Conservation (phyloP, 2,329 filamentous ascomycete genomes). For the Fusarium penzigii region DNA sequence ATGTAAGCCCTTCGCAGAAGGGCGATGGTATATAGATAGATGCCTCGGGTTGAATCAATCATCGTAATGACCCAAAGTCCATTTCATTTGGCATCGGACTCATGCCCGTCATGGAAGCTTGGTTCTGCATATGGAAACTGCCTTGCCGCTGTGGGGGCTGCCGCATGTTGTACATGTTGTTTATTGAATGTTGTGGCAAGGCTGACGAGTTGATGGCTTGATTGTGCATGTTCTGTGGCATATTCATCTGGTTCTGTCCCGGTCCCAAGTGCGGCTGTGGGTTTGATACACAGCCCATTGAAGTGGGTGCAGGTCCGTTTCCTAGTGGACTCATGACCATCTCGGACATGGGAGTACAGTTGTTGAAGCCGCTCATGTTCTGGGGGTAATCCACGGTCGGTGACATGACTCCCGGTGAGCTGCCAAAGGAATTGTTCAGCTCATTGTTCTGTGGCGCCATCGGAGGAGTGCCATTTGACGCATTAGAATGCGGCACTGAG, state of each 20-base stretch:
- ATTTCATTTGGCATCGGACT: constrained; percentile 31
- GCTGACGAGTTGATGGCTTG: constrained; percentile 23
- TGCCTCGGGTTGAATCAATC: background rate
- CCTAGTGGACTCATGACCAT: constrained; percentile 55
- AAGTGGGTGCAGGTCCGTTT: constrained; percentile 21
- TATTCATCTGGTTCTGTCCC: constrained; percentile 32
- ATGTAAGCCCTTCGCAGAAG: background rate
- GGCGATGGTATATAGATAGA: background rate
- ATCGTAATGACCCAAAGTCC: constrained; percentile 26
- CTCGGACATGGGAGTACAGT: constrained; percentile 49
- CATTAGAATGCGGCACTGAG: constrained; percentile 32
- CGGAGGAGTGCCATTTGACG: constrained; percentile 32
- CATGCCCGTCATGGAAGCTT: constrained; percentile 31
- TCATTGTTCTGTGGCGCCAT: constrained; percentile 31
- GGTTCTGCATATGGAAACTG: constrained; percentile 35
- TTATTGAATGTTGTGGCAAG: constrained; percentile 33
- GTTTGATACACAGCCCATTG: constrained; percentile 22
- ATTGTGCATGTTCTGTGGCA: constrained; percentile 30
- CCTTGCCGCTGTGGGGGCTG: constrained; percentile 32
- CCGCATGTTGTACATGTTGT: constrained; percentile 28
- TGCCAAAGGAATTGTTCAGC: constrained; percentile 52
- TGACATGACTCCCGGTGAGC: constrained; percentile 56
- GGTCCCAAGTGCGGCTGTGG: constrained; percentile 32
- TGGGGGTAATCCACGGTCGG: constrained; percentile 52
- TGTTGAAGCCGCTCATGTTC: constrained; percentile 43